Conservation (phyloP, 1,284 basidiomycete genomes). For the Grifola frondosa region DNA sequence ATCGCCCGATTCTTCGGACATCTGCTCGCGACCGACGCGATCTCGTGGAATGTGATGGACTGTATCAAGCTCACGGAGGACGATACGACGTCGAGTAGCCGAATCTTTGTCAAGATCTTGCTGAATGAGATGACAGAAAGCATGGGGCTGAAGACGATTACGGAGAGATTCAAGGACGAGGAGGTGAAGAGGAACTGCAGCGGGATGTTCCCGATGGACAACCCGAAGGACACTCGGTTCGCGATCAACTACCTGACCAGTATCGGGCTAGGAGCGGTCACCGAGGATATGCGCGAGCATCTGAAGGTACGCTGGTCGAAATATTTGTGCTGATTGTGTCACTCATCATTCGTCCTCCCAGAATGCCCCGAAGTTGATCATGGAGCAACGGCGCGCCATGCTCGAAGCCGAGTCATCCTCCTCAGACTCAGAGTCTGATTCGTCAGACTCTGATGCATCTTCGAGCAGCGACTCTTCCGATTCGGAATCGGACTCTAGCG, state of each 20-base stretch:
- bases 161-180: slow-evolving; percentile 85
- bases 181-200: slow-evolving; percentile 76
- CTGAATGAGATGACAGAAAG: slow-evolving; percentile 93
- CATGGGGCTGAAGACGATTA: slow-evolving; percentile 84
- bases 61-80: slow-evolving; percentile 95
- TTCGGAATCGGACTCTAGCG: slow-evolving; percentile 32
- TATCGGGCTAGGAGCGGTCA: slow-evolving; percentile 87
- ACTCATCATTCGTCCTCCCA: slow-evolving; percentile 31
- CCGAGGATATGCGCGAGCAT: slow-evolving; percentile 96
- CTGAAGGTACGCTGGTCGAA: too few relatives aligned
- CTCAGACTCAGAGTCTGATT: slow-evolving; percentile 45
- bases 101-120: slow-evolving; percentile 98
- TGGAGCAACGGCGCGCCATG: slow-evolving; percentile 89
- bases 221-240: slow-evolving; percentile 96
- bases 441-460: slow-evolving; percentile 42
- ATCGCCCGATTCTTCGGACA: slow-evolving; percentile 97
- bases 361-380: slow-evolving; percentile 89
- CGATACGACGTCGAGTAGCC: slow-evolving; percentile 92
- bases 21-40: slow-evolving; percentile 79
- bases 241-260: slow-evolving; percentile 98
- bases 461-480: slow-evolving; percentile 40
- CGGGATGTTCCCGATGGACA: slow-evolving; percentile 93
- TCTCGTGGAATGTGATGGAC: slow-evolving; percentile 88
- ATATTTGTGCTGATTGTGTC: too few relatives aligned
- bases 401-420: slow-evolving; percentile 73